Percentiles rank a stretch among this genome's conserved stretches.
Conservation (phyloP, 441 rosid genomes). For the Syzygium malaccense region DNA sequence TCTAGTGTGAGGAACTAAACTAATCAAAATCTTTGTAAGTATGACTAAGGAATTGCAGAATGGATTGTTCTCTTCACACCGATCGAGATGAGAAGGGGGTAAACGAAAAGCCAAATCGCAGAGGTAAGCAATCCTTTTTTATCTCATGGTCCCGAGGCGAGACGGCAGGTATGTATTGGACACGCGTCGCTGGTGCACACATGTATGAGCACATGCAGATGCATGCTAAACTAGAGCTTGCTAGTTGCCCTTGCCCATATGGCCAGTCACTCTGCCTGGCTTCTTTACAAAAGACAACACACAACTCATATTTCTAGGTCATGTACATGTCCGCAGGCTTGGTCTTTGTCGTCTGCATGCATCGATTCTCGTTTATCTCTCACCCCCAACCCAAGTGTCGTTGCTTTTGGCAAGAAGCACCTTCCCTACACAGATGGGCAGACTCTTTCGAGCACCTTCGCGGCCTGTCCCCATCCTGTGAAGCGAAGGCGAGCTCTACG, state of each 20-base stretch:
- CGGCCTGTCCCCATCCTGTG: no score
- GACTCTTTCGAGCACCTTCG: background rate
- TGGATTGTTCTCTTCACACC: background rate
- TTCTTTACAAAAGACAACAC: background rate
- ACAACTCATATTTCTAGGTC: background rate
- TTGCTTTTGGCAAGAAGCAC: background rate
- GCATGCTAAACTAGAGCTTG: background rate
- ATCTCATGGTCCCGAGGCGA: slow-evolving; percentile 1
- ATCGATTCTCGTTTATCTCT: background rate
- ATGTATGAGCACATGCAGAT: slow-evolving; percentile 8
- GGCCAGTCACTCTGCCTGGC: background rate
- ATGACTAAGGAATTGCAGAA: background rate
- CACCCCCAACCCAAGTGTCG: background rate
- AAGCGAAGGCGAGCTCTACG: no score
- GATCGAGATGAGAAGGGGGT: background rate
- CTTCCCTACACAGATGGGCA: background rate
- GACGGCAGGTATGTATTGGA: background rate
- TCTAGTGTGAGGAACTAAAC: background rate
- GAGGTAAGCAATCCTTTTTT: background rate
- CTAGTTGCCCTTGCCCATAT: background rate
- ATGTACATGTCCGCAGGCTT: background rate
- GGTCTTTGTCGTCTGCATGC: background rate
- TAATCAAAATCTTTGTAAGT: background rate
- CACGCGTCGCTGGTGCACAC: background rate
- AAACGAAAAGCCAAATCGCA: background rate